phyloP scores from a whole-genome alignment of 495 filamentous ascomycete genomes.

The Aspergillus olivimuriae region DNA sequence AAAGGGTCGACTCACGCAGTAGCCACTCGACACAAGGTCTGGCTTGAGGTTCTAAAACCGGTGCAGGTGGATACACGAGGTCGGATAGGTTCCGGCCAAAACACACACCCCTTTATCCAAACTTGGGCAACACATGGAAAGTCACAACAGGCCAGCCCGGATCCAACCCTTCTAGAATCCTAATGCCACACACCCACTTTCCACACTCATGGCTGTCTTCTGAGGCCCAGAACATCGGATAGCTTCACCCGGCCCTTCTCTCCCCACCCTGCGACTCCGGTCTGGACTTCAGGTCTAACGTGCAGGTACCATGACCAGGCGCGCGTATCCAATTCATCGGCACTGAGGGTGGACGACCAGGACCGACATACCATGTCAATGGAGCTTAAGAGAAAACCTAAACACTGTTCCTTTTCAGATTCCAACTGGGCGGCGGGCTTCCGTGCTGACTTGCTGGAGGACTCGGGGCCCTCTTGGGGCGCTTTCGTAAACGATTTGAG shows the following conservation, averaged over 20 bases:
- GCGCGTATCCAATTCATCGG: conserved; percentile 60
- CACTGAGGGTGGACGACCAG: conserved; percentile 53
- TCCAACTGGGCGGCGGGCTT: conserved; percentile 31
- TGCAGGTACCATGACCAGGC: conserved; percentile 77
- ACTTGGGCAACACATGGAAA: too few relatives aligned
- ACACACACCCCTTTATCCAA: too few relatives aligned
- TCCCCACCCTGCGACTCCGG: conserved; percentile 71
- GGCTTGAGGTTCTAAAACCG: too few relatives aligned
- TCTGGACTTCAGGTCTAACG: conserved; percentile 66
- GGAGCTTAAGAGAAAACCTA: conserved; percentile 58
- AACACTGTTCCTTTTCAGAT: conserved; percentile 44
- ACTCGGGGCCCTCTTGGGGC: background rate
- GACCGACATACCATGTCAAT: conserved; percentile 63
- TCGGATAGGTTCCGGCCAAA: too few relatives aligned
- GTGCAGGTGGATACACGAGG: too few relatives aligned
- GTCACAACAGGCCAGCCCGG: too few relatives aligned
- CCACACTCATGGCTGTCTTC: conserved; percentile 41
- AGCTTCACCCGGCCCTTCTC: conserved; percentile 67
- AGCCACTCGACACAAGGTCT: too few relatives aligned
- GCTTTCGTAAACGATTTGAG: conserved; percentile 24
- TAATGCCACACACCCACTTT: too few relatives aligned
- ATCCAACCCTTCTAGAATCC: too few relatives aligned
- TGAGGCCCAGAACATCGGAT: conserved; percentile 56
- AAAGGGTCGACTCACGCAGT: too few relatives aligned
- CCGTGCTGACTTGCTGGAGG: conserved; percentile 28